Evolutionary conservation across 2,329 filamentous ascomycete genomes (phyloP).

Genomic region (Cytospora mali): DNA sequence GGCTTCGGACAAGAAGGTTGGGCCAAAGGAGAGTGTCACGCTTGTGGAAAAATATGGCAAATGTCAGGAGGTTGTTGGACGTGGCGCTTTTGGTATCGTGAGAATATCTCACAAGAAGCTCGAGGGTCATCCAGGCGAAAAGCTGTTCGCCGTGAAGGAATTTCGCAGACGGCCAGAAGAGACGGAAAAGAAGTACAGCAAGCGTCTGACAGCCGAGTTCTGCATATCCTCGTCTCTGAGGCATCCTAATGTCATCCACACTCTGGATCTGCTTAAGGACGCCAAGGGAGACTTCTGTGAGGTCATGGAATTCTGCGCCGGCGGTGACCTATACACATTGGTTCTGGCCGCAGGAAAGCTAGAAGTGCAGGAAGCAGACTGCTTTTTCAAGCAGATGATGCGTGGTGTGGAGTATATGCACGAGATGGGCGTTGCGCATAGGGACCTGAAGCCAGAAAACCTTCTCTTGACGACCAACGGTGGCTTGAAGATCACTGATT

Average conservation of each 20-base stretch:
- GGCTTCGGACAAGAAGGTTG: constrained; percentile 75
- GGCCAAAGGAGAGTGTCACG: constrained; percentile 73
- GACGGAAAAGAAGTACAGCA: constrained; percentile 96
- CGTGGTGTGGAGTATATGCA: constrained; percentile 98
- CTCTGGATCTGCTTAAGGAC: constrained; percentile 91
- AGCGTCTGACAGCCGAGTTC: constrained; percentile 94
- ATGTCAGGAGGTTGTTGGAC: constrained; percentile 94
- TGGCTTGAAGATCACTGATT: constrained; percentile 95
- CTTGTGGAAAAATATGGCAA: constrained; percentile 97
- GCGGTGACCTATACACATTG: constrained; percentile 92
- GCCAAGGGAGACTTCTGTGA: constrained; percentile 98
- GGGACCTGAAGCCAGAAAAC: constrained; percentile 96
- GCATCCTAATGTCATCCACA: constrained; percentile 98
- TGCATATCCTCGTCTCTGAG: constrained; percentile 96
- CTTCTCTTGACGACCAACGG: constrained; percentile 90
- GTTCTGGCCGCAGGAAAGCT: constrained; percentile 90
- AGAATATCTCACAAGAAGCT: constrained; percentile 96
- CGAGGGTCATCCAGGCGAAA: constrained; percentile 78
- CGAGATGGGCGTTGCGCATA: constrained; percentile 97
- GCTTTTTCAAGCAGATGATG: constrained; percentile 99
- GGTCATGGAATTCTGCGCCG: constrained; percentile 98
- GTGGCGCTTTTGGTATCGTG: constrained; percentile 95
- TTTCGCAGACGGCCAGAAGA: constrained; percentile 94
- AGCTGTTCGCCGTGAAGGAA: constrained; percentile 96
- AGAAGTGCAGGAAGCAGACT: constrained; percentile 90